Evolutionary conservation across 306 rosid genomes (phyloP), one percentile per base, ranked within the genome.

Genomic region (Begonia fuchsioides): DNA sequence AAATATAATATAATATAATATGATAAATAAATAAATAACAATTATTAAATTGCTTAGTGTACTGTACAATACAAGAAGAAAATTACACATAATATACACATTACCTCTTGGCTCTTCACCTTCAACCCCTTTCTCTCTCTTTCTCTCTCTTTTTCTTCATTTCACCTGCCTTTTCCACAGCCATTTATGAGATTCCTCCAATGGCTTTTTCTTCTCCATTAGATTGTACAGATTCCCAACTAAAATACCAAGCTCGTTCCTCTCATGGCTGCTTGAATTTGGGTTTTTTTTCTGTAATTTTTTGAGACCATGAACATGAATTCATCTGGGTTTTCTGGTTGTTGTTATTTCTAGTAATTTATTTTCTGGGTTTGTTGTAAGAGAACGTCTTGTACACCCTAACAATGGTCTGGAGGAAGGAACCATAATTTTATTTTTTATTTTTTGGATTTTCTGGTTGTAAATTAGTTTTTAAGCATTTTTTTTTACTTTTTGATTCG

Each of bases 141-240:
- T 53, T 49, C 49, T 53, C 39, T 55, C 39, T 41, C 49, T 49
- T 67, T 84, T 63, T 68, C 60, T 44, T 64, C 79, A 75, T 77
- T 80, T 67, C 72, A 68, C 72, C 77, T 72, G 68, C 85, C 65
- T 84, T 15, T 47, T 49, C 49, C 69, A 75, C 76, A 79, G 65
- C 77, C 82, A 76, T 79, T 85, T 78, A 10, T 70, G 76, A 79
- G 83, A 92, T 85, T 85, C 92, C 80, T 75, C 52, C 65, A 74
- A 53, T 81, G 76, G 55, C 66, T 70, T 75, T 75, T 70, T 75
- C 75, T 68, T 71, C 81, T 82, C 95, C 73, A 69, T 79, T 79
- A 76, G 70, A 75, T 86, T 86, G 68, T 69, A 67, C 79, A 77
- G 74, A 72, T 67, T 77, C 65, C 71, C 66, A 70, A 64, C 38